A percentile compares a stretch with the other conserved stretches of the same genome.
phyloP scores from a whole-genome alignment of 352 stramenopile species.

The Phytophthora aleatoria region DNA sequence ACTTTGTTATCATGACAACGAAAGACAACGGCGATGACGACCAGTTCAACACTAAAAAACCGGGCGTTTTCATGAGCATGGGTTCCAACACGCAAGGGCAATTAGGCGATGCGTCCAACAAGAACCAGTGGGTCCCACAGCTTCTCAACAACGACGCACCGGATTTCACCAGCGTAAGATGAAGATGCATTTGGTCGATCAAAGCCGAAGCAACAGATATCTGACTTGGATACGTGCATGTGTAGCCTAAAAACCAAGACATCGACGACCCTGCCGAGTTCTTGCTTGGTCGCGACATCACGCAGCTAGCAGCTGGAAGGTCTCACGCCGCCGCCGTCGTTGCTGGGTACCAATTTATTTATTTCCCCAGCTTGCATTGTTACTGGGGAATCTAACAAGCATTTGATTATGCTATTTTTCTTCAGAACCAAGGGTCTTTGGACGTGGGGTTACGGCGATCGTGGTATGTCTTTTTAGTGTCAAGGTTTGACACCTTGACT shows the following conservation, averaged over 20 bases:
- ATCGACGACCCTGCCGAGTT: conserved; percentile 76
- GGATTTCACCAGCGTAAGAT: conserved; percentile 56
- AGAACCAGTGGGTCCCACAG: conserved; percentile 86
- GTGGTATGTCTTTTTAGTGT: conserved; percentile 26
- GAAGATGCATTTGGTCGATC: not conserved
- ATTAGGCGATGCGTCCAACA: conserved; percentile 65
- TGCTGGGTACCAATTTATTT: conserved; percentile 39
- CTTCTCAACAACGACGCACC: conserved; percentile 74
- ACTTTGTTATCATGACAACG: conserved; percentile 80
- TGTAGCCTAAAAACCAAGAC: conserved; percentile 50
- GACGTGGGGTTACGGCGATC: conserved; percentile 79
- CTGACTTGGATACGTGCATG: conserved; percentile 11
- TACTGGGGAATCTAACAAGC: not conserved
- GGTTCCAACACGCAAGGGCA: conserved; percentile 75
- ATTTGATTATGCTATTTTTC: conserved; percentile 7
- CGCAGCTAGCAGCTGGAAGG: conserved; percentile 57
- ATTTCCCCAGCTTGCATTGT: not conserved
- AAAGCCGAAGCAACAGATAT: conserved; percentile 2
- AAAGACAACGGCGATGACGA: conserved; percentile 65
- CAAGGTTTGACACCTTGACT: not conserved
- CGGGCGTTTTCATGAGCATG: conserved; percentile 84
- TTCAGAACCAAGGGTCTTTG: conserved; percentile 67
- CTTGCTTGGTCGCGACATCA: conserved; percentile 74
- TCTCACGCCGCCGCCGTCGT: conserved; percentile 61
- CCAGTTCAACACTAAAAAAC: conserved; percentile 79